Base-by-base conservation (phyloP, 257 asterid genomes). In the Penstemon davidsonii region DNA sequence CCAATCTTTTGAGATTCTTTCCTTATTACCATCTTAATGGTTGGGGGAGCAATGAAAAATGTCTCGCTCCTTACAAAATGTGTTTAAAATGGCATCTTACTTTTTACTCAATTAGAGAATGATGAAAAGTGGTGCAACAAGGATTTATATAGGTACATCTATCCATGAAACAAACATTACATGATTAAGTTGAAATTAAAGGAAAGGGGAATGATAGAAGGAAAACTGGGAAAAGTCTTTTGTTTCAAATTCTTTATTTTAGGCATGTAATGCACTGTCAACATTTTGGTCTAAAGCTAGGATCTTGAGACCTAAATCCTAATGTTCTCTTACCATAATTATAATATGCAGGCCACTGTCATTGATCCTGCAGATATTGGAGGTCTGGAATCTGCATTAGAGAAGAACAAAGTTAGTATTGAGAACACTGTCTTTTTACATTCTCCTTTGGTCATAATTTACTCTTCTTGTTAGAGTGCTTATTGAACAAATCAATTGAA, bases 291-390 rank as follows among this genome's bases (percentile, higher is more conserved):
- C 9, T 15, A 7, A n/a, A 49, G 56, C 59, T 66, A 52, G 53
- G 64, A 56, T 41, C 70, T 71, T 38, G 64, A 36, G 42, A 41
- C 56, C 73, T 74, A 25, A 25, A 1, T 25, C 33, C 33, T 25
- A 70, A 82, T 54, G 51, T 69, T 69, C 55, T 73, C 43, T 13
- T 38, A 52, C 67, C 65, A 41, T 68, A 70, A 66, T 67, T 55
- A 58, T 61, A 11, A 57, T 51, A 62, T 79, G 80, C 90, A 89
- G 98, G 93, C 96, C 64, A 85, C 98, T 11, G 98, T 87, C 69
- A 86, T 92, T 73, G 98, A 91, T 69, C 98, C 98, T 68, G 98
- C 98, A 3, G 98, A 91, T 73, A 58, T 88, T 68, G 91, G 75
- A 72, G 96, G 87, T 72, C 85, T 91, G 83, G 91, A 85, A 80